Evolutionary conservation across 225 moss, liverwort and hornwort species (phyloP).

Genomic region (Ulota crispa): DNA sequence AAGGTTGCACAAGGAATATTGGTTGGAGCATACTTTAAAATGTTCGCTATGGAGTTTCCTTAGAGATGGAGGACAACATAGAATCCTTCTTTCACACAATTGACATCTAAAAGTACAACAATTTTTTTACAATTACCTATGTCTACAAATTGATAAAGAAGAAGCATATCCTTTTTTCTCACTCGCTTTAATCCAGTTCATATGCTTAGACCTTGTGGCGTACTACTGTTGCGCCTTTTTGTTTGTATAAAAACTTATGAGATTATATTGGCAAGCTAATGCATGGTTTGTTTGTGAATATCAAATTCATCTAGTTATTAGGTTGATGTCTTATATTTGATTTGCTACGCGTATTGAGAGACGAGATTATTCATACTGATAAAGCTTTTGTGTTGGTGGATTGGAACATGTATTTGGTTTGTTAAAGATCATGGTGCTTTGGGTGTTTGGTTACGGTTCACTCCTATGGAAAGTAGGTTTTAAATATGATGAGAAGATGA

Average conservation of each 20-base stretch:
- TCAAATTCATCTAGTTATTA: neutral
- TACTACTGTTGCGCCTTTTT: neutral
- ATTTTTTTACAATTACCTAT: neutral
- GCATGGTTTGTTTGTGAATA: neutral
- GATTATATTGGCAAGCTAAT: neutral
- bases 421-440: slow-evolving; percentile 40
- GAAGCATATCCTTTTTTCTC: neutral
- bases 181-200: neutral
- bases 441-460: slow-evolving; percentile 69
- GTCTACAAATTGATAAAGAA: neutral
- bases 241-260: neutral
- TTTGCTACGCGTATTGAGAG: neutral
- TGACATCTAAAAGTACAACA: neutral
- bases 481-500: slow-evolving; percentile 55
- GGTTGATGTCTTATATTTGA: neutral
- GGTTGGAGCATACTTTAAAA: neutral
- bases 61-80: neutral
- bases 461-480: slow-evolving; percentile 71
- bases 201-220: neutral
- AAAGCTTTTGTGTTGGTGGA: slow-evolving; percentile 6
- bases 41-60: neutral
- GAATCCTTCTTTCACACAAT: neutral
- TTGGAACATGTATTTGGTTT: slow-evolving; percentile 21
- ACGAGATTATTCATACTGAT: slow-evolving; percentile 21
- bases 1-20: neutral